Base-by-base conservation (phyloP, 140 eudicot genomes). In the Senecio squalidus region DNA sequence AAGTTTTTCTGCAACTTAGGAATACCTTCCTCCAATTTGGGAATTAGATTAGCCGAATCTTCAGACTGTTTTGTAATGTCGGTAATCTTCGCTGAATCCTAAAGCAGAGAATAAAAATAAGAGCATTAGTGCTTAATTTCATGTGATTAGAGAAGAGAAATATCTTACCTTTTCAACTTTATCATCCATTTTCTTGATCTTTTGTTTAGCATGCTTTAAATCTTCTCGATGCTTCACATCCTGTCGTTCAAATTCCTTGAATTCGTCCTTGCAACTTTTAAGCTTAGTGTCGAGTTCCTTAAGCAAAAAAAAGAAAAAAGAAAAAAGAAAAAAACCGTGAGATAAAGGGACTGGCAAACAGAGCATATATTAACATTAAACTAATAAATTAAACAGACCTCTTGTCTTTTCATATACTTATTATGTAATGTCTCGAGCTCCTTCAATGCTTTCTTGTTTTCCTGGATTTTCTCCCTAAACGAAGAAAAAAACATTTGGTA, bases 211-310 rank as follows among this genome's bases (percentile, higher is more conserved):
- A 48, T 91, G 98, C 76, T 91, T 86, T 45, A 79, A 68, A 74
- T 91, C 96, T 82, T 91, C 98, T 1, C 98, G 74, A 51, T 83
- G 67, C 57, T 91, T 83, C 45, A 86, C 84, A 60, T 83, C 96
- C 71, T 83, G 94, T 69, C 95, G 79, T 49, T 91, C 98, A 68
- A 86, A 91, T 70, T 91, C 96, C 74, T 91, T 86, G 57, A 86
- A 86, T 60, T 83, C 92, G 47, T 83, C 94, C 73, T 81, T 91
- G 68, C 91, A 83, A 8, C 50, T 38, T 43, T 58, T 72, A 44
- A 86, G 94, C 4, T 23, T 54, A 20, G 60, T 62, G 45, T 91
- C 96, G 29, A 91, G 86, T 67, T 86, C 96, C 98, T 91, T 18
- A 15, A 55, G 20, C 56, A 66, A 63, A 68, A 28, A 49, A 63